Base-by-base conservation (phyloP, 2,329 filamentous ascomycete genomes). In the Apiospora sp. region DNA sequence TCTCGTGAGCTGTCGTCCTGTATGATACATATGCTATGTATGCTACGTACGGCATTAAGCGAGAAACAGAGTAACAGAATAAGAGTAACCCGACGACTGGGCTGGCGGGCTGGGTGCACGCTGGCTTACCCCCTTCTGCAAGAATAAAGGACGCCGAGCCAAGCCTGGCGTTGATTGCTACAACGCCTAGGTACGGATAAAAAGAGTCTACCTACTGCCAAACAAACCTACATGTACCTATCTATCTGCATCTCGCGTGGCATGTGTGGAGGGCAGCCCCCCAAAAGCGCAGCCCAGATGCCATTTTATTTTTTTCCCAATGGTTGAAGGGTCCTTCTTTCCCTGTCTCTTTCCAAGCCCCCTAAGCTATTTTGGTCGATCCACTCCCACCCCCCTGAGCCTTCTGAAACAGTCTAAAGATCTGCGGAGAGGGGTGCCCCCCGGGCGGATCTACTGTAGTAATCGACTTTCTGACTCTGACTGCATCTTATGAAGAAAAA, bases 351-450 rank as follows among this genome's bases (percentile, higher is more conserved):
- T 16, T 7, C 30, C 22, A 22, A n/a, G 19, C 46, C 19, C 27
- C 51, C 12, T 19, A n/a, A 22, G 46, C 30, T 61, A 61, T 61
- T 61, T 61, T 61, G 54, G 54, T 61, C 54, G 27, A 37, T 37
- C 54, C 30, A 58, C 30, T 61, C 7, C 14, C 16, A 37, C 54
- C 54, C 48, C 51, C 54, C 54, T 61, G 54, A 10, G 7, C 54
- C 16, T 61, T 61, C 54, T 61, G 54, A 61, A 61, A 61, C 54
- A 37, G 30, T 54, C 54, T 61, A 37, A n/a, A 22, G 54, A 61
- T 61, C 54, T 61, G 54, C 54, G 54, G 54, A 61, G 54, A 61
- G 54, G 54, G 54, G 24, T 22, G 14, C 27, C 54, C 54, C 54
- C 54, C 27, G 13, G 51, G 27, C 51, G 51, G 51, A 58, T 58